A percentile compares a stretch with the other conserved stretches of the same genome.
These are phyloP conservation scores for Dipodascus geniculatus DNA, from an alignment of 805 yeast species.

Conservation along the genomic window DNA sequence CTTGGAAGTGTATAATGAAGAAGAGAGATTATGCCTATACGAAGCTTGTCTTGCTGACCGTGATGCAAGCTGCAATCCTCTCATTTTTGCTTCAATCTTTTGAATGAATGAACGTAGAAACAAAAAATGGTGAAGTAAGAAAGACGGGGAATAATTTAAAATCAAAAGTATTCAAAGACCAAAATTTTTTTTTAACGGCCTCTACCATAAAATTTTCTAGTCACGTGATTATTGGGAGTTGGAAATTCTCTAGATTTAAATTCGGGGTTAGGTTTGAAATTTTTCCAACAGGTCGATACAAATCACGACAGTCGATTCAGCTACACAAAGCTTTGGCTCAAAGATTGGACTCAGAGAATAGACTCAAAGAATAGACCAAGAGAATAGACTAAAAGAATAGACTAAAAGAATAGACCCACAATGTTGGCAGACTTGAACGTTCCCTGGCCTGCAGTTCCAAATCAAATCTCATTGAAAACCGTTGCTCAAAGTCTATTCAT, in stretches of 20 bases:
- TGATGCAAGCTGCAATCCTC: background rate
- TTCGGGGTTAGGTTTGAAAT: background rate
- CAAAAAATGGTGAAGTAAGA: background rate
- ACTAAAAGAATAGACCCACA: background rate
- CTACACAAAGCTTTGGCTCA: too few relatives aligned
- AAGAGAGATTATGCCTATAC: background rate
- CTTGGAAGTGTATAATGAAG: background rate
- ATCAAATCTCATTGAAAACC: slow-evolving; percentile 6
- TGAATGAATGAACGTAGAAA: background rate
- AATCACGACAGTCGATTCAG: too few relatives aligned
- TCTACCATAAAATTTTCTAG: too few relatives aligned
- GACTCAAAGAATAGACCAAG: background rate
- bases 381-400: background rate
- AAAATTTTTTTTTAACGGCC: too few relatives aligned
- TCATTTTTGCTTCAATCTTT: background rate
- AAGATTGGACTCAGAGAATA: too few relatives aligned
- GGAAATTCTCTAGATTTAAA: background rate
- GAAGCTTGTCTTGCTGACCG: background rate
- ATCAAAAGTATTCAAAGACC: background rate
- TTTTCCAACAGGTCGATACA: too few relatives aligned
- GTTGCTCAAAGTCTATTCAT: slow-evolving; percentile 16
- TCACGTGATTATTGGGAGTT: background rate
- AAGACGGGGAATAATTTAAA: too few relatives aligned
- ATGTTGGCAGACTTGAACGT: slow-evolving; percentile 28
- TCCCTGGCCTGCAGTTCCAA: slow-evolving; percentile 23